Evolutionary conservation across 208 protist genomes (phyloP).

Genomic region (Leishmania aethiopica): DNA sequence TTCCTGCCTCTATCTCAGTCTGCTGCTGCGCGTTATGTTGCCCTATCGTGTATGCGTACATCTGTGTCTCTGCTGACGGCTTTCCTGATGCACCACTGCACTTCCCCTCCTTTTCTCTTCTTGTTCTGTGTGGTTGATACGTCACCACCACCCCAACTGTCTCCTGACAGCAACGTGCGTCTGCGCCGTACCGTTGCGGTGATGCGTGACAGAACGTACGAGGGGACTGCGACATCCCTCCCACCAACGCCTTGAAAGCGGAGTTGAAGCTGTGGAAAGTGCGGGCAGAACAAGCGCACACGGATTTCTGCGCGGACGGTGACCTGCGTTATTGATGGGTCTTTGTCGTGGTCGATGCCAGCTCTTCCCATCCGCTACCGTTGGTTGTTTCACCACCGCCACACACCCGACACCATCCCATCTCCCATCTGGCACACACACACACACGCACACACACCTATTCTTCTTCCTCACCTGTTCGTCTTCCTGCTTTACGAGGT

Average conservation of each 20-base stretch:
- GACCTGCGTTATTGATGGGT: neutral
- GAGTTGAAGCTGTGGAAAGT: neutral
- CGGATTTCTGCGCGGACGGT: neutral
- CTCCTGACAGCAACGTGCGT: neutral
- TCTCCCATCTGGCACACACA: neutral
- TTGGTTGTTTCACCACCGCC: neutral
- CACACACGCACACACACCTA: neutral
- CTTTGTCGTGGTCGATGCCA: neutral
- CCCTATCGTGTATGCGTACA: neutral
- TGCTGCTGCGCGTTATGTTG: neutral
- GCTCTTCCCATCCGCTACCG: neutral
- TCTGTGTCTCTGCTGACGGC: neutral
- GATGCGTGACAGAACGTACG: neutral
- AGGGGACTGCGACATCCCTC: neutral
- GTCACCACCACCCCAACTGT: neutral
- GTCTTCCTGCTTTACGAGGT: neutral
- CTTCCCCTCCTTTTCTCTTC: neutral
- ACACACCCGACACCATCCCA: neutral
- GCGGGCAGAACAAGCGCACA: neutral
- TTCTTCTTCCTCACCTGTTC: neutral
- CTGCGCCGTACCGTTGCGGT: neutral
- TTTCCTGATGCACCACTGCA: neutral
- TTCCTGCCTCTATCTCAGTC: neutral
- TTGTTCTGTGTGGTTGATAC: neutral
- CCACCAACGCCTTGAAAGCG: neutral